Evolutionary conservation across 2,329 filamentous ascomycete species (phyloP).

Genomic region (Ilyonectria mors-panacis): DNA sequence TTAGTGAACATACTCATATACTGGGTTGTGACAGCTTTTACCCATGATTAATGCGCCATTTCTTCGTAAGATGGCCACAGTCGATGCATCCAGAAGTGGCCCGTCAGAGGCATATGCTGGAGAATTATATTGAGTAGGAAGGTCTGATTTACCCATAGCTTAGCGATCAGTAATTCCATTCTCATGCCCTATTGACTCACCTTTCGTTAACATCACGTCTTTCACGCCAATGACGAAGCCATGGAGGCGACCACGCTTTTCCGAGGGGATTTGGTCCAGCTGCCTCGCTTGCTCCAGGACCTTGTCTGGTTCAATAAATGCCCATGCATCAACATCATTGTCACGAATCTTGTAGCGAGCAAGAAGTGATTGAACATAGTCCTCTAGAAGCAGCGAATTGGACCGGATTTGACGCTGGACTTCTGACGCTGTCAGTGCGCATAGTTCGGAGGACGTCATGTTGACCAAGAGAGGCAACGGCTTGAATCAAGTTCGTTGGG

Average conservation of each 20-base stretch:
- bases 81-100: constrained; percentile 63
- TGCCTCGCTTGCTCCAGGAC: constrained; percentile 63
- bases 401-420: constrained; percentile 54
- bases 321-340: constrained; percentile 64
- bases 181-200: constrained; percentile 42
- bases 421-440: constrained; percentile 58
- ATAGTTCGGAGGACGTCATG: constrained; percentile 2
- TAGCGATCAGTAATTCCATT: neutral
- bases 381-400: constrained; percentile 62
- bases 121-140: constrained; percentile 70
- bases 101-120: constrained; percentile 63
- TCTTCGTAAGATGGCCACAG: constrained; percentile 62
- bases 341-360: constrained; percentile 61
- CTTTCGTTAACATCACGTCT: constrained; percentile 71
- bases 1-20: neutral
- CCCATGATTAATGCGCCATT: constrained; percentile 57
- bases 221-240: constrained; percentile 72
- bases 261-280: constrained; percentile 63
- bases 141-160: constrained; percentile 52
- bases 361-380: constrained; percentile 64
- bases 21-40: neutral
- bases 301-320: constrained; percentile 58
- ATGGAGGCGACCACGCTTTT: constrained; percentile 68
- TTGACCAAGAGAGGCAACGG: neutral
- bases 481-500: neutral